Evolutionary conservation across 148 eudicot genomes (phyloP), one percentile per base, ranked within the genome.

Genomic region (Rhododendron mucronatum): DNA sequence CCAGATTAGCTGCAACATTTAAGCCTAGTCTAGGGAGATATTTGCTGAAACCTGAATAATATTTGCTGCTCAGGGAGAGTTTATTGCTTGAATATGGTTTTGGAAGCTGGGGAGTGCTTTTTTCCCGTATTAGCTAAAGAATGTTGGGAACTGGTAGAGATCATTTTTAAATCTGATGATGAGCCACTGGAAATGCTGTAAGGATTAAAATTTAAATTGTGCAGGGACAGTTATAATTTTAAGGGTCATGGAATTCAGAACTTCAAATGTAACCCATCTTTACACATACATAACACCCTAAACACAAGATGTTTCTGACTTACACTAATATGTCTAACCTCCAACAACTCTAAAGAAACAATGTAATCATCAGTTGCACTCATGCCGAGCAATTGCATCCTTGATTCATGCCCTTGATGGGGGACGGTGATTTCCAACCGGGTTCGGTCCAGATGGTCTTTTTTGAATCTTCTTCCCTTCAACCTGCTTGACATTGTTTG

Each of bases 361-460:
- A 11, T 74, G n/a, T 78, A 81, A 59, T 87, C 55, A 83, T 88
- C 78, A 81, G 83, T 85, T 87, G 87, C 21, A 55, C 84, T n/a
- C n/a, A 80, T 53, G 83, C 74, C 35, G 78, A 37, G 50, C 61
- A 39, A 77, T 77, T 69, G 86, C 78, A 21, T 84, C 81, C 45
- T 84, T 83, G 73, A 55, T 81, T 94, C 91, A 94, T 83, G 88
- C 41, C 84, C 87, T 93, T 85, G 92, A 85, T 87, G 93, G 94
- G 85, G 93, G 93, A 61, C 85, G 88, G 18, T 89, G 89, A 82
- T 93, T 93, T 83, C 93, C 94, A 12, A 82, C 89, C 41, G 95
- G 95, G 88, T 93, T 93, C 7, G 94, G 94, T 85, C 93, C 92
- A 23, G 94, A 93, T 82, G 95, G 92, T 9, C 88, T 85, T 86